A percentile compares a stretch with the other conserved stretches of the same genome.
Evolutionary conservation across 2,329 filamentous ascomycete species (phyloP).

Genomic region (Aspergillus tubingensis): DNA sequence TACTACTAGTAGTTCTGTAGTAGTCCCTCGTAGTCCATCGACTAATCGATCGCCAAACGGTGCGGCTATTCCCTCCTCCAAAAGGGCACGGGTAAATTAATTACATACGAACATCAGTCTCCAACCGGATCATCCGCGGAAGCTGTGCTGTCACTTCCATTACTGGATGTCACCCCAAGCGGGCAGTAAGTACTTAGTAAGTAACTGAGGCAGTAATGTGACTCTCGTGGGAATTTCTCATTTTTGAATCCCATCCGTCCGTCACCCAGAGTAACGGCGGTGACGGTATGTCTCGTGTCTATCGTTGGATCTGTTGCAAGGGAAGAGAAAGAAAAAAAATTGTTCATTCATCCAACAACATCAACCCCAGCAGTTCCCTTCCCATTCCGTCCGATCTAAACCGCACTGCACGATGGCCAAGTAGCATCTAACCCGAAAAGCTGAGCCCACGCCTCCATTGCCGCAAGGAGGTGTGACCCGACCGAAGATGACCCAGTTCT

Average conservation of each 20-base stretch:
- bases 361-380: background rate
- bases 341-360: no score
- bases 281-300: background rate
- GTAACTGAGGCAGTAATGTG: background rate
- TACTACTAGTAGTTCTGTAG: no score
- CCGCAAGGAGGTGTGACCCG: background rate
- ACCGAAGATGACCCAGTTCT: background rate
- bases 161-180: background rate
- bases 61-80: background rate
- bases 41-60: background rate
- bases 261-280: slow-evolving; percentile 1
- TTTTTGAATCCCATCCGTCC: background rate
- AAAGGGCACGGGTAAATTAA: background rate
- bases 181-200: no score
- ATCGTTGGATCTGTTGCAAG: no score
- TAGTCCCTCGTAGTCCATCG: background rate
- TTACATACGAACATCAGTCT: background rate
- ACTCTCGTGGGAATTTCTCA: background rate
- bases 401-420: background rate
- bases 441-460: background rate
- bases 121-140: background rate
- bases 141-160: background rate
- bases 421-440: background rate
- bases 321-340: no score
- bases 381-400: slow-evolving; percentile 5